Evolutionary conservation across 2,329 filamentous ascomycete species (phyloP), one percentile per base, ranked within the genome.

Genomic region (Epichloe sp.): DNA sequence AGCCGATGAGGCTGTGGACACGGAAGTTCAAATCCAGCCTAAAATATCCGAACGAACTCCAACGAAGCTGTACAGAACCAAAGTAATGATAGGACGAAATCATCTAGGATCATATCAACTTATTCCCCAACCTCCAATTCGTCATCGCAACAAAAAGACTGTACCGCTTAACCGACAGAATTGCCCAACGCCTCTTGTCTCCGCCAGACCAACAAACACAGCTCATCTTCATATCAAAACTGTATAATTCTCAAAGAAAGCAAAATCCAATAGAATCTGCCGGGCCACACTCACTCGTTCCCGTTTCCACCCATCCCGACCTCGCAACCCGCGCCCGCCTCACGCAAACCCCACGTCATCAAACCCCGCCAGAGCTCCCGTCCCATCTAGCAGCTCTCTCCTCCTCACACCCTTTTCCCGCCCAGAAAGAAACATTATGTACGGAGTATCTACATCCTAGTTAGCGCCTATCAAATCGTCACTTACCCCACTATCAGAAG

Each of bases 401-500:
- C 17, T n/a, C 10, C 8, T 23, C 8, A 4, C 8, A 4, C 26
- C 8, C 26, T 31, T 31, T 31, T 31, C 8, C 8, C 26, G 26
- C 26, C 26, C 10, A 21, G 3, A 31, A 31, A 10, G 11, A 17
- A 21, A 17, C 12, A 23, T n/a, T 1, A 23, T 17, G 4, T 8
- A 42, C 5, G 1, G 7, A 26, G 23, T 11, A 23, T 3, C 6
- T 14, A 38, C 15, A 34, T 23, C 11, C 23, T 21, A 14, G 6
- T 23, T 26, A 34, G 31, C 44, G 37, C 37, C 48, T 44, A 34
- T 43, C 49, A 48, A 35, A 34, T 54, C 43, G 44, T 51, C 46
- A 46, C 34, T 46, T 57, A 62, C 62, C 62, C 62, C 61, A 59
- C 59, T 55, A 48, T 17, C 47, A 15, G 42, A 5, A n/a, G 14